Base-by-base conservation (phyloP, 176 grass and related monocot species). In the Rhynchospora tenuis region DNA sequence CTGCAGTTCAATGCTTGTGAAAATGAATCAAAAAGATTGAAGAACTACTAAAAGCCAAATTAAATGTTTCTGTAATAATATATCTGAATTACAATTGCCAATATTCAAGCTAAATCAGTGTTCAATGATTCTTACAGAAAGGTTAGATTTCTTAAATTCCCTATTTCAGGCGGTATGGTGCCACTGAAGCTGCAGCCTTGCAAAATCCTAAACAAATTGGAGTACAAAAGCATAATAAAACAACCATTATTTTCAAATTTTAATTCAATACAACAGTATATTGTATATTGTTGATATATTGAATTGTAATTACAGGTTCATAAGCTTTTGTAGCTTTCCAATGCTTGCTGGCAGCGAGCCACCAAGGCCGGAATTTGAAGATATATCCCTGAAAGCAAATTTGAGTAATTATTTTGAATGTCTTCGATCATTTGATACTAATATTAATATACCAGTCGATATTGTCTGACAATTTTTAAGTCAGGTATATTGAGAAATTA, bases 321-420 rank as follows among this genome's bases (percentile, higher is more conserved):
- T 93, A 14, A 98, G 92, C 79, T 95, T 83, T 73, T 84, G 88
- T 76, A 98, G 74, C 83, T 95, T 93, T 84, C 92, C 89, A 84
- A 98, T 93, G 46, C 57, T 89, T 80, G 89, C 79, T 81, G 89
- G 54, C 58, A 98, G 89, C 62, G 71, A 68, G 64, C 95, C 95
- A 16, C 86, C 86, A 7, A 98, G 86, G 44, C 48, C 26, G 22
- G 5, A 5, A 29, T 98, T 98, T 66, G 83, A 93, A 42, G 95
- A 95, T 16, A 98, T 81, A 84, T 95, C 95, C 89, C 95, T 98
- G 92, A 67, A 89, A 71, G 81, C 57, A 65, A 85, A 70, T 64
- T 87, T 64, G 62, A 74, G 76, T 68, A 61, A 86, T 64, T 59
- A 86, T 64, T 59, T 20, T 86, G 46, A 77, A 78, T 62, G 43